A percentile compares a stretch with the other conserved stretches of the same genome.
These are phyloP conservation scores for Fusarium chaquense DNA, from an alignment of 2,329 filamentous ascomycete species.

Conservation along the genomic window DNA sequence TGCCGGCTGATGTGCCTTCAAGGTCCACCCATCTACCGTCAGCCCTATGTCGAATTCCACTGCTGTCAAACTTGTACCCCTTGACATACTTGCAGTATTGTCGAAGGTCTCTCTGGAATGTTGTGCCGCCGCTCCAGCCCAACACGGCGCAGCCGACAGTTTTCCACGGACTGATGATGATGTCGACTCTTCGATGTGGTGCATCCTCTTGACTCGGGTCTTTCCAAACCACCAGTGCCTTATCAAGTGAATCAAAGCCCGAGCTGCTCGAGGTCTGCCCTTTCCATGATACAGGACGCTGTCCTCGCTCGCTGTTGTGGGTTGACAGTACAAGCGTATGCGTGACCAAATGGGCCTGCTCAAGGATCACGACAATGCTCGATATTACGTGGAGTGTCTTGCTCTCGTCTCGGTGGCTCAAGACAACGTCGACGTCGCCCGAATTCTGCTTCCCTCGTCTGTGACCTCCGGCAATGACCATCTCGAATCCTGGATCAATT, in stretches of 20 bases:
- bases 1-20: slow-evolving; percentile 60
- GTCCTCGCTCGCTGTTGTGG: slow-evolving; percentile 78
- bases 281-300: slow-evolving; percentile 68
- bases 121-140: slow-evolving; percentile 90
- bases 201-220: slow-evolving; percentile 31
- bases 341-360: slow-evolving; percentile 77
- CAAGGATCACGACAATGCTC: slow-evolving; percentile 77
- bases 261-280: slow-evolving; percentile 57
- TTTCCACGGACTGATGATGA: slow-evolving; percentile 89
- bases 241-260: slow-evolving; percentile 90
- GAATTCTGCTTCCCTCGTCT: slow-evolving; percentile 78
- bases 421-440: slow-evolving; percentile 87
- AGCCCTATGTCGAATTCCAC: slow-evolving; percentile 77
- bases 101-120: slow-evolving; percentile 88
- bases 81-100: slow-evolving; percentile 80
- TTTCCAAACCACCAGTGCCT: slow-evolving; percentile 94
- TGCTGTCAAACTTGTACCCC: slow-evolving; percentile 89
- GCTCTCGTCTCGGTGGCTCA: slow-evolving; percentile 80
- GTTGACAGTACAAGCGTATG: slow-evolving; percentile 81
- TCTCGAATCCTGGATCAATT: slow-evolving; percentile 67
- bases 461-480: slow-evolving; percentile 82
- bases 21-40: slow-evolving; percentile 80
- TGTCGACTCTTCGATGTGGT: slow-evolving; percentile 87
- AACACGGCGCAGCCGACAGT: slow-evolving; percentile 89
- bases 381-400: slow-evolving; percentile 78